Conservation (phyloP, 2,329 filamentous ascomycete genomes). For the Parastagonospora nodorum region DNA sequence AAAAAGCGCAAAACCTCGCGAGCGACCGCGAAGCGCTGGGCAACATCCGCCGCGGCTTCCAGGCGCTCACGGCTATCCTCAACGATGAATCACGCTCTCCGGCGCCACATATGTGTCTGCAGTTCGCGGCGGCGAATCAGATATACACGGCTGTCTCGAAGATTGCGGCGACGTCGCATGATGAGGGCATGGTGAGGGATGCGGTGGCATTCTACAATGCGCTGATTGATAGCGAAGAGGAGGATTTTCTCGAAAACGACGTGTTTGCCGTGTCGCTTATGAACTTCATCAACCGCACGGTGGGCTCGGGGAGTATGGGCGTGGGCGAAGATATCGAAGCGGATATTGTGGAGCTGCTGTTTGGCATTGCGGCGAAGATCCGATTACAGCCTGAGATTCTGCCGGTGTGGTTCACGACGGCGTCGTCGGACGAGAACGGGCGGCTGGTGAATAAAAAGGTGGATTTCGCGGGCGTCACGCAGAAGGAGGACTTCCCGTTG, state of each 20-base stretch:
- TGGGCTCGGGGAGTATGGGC: constrained; percentile 73
- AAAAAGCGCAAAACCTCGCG: constrained; percentile 57
- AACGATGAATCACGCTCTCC: constrained; percentile 88
- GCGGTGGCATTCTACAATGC: constrained; percentile 87
- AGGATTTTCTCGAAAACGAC: constrained; percentile 87
- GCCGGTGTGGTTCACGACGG: constrained; percentile 83
- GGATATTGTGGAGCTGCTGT: constrained; percentile 87
- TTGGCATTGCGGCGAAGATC: constrained; percentile 97
- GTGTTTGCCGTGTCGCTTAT: constrained; percentile 87
- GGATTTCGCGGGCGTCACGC: constrained; percentile 80
- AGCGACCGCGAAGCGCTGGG: constrained; percentile 57
- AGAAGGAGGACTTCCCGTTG: constrained; percentile 89
- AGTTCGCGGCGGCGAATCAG: constrained; percentile 82
- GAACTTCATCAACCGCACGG: constrained; percentile 80
- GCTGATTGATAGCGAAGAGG: constrained; percentile 94
- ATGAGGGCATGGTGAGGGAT: constrained; percentile 84
- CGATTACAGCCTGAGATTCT: constrained; percentile 85
- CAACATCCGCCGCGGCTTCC: constrained; percentile 58
- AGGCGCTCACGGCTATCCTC: constrained; percentile 69
- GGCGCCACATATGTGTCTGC: constrained; percentile 87
- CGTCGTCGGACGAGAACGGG: constrained; percentile 46
- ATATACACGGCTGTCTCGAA: constrained; percentile 89
- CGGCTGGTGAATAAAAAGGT: constrained; percentile 59
- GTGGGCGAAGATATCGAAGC: constrained; percentile 81
- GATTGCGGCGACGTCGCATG: constrained; percentile 82